Conservation (phyloP, 768 basidiomycete genomes). For the Lactarius sanguifluus region DNA sequence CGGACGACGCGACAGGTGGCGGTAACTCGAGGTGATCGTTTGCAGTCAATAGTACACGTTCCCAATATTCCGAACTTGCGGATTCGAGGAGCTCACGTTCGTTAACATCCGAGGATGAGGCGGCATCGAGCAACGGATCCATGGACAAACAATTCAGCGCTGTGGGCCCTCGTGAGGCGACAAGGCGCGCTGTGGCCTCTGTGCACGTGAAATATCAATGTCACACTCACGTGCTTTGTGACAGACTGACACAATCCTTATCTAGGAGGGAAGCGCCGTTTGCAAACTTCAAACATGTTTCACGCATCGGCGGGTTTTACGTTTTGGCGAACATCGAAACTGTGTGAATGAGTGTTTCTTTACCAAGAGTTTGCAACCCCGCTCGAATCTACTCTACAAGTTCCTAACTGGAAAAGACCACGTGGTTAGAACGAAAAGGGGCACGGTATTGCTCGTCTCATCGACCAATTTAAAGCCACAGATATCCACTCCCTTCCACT, state of each 20-base stretch:
- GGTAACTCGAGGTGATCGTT: neutral
- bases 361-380: too few species aligned
- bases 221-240: too few species aligned
- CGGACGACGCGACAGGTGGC: neutral
- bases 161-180: neutral
- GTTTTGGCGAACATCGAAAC: neutral
- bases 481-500: neutral
- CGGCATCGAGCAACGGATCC: constrained; percentile 9
- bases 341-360: too few species aligned
- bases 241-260: too few species aligned
- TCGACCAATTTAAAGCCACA: neutral
- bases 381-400: too few species aligned
- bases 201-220: neutral
- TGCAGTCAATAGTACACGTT: constrained; percentile 6
- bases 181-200: neutral
- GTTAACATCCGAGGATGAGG: constrained; percentile 23
- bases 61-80: constrained; percentile 19
- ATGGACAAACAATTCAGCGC: neutral
- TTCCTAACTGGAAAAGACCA: neutral
- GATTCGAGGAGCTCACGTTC: constrained; percentile 28
- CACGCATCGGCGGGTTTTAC: neutral
- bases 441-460: neutral
- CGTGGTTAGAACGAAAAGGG: neutral
- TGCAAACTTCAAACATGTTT: neutral
- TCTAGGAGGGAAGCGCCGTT: neutral